Evolutionary conservation across 805 yeast genomes (phyloP), one percentile per base, ranked within the genome.

Genomic region (Ascoidea rubescens): DNA sequence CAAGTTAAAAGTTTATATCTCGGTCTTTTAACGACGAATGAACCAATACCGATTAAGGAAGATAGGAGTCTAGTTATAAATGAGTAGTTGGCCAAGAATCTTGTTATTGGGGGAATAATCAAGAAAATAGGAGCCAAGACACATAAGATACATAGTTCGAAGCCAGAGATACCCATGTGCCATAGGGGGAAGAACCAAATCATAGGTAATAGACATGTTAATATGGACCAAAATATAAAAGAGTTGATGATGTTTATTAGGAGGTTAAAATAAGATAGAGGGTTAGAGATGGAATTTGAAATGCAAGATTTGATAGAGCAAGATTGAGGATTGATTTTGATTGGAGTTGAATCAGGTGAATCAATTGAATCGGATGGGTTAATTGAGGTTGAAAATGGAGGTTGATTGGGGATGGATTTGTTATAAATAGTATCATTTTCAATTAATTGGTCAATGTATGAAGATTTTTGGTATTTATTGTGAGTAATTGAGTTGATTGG

Each of bases 151-250:
- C 80, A 75, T 0, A 84, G 84, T 67, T 93, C 99, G 64, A 86
- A 90, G 4, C 99, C 99, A 1, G 96, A 85, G 48, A 93, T 84
- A 5, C 97, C 98, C 97, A 93, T 89, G 63, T 85, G 78, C 99
- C 99, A 93, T 56, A 93, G 72, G 8, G 99, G 99, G 74, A 93
- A 93, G 70, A 87, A 87, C 99, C 99, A 93, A 50, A 93, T 81
- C 62, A 93, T 81, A 53, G 93, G 75, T 47, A 88, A 84, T 54
- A 93, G 71, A 0, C 96, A 79, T 3, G 98, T 85, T 47, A 80
- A 57, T 28, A 82, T 81, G 0, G 97, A 74, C 96, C 97, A 93
- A 64, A 87, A 87, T 52, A 87, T 72, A 62, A 79, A 82, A 4
- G 91, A 74, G 63, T 90, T 89, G 60, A 78, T 62, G 14, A 73